Percentiles rank a stretch among this genome's conserved stretches.
phyloP scores from a whole-genome alignment of 805 yeast genomes.

The Ogataea allantospora region DNA sequence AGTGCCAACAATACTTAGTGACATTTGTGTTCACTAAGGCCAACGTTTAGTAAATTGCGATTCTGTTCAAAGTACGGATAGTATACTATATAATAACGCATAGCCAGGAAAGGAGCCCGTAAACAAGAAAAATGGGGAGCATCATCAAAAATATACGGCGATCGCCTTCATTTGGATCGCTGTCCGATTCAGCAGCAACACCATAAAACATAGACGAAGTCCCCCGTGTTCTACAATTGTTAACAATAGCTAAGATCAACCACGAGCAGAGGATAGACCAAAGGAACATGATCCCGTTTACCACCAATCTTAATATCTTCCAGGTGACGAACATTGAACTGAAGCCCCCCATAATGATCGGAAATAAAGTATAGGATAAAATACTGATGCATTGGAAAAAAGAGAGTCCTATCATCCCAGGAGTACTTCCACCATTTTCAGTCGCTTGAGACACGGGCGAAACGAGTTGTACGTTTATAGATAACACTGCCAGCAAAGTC shows the following conservation, averaged over 20 bases:
- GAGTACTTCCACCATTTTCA: slow-evolving; percentile 27
- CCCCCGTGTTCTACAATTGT: slow-evolving; percentile 32
- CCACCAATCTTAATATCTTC: slow-evolving; percentile 40
- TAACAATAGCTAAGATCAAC: slow-evolving; percentile 47
- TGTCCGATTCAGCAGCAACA: slow-evolving; percentile 13
- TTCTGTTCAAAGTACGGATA: too few species aligned
- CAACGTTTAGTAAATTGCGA: not conserved
- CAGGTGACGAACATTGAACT: slow-evolving; percentile 43
- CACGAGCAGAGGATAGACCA: slow-evolving; percentile 57
- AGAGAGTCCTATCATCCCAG: slow-evolving; percentile 41
- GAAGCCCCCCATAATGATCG: slow-evolving; percentile 49
- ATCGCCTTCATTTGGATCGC: slow-evolving; percentile 47
- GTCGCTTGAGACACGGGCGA: slow-evolving; percentile 43
- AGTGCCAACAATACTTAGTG: too few species aligned
- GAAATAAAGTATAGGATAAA: slow-evolving; percentile 55
- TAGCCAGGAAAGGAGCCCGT: slow-evolving; percentile 53
- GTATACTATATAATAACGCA: slow-evolving; percentile 43
- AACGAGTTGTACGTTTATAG: slow-evolving; percentile 52
- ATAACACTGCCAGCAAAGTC: slow-evolving; percentile 46
- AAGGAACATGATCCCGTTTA: slow-evolving; percentile 40
- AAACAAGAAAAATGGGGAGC: slow-evolving; percentile 53
- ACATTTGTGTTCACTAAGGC: too few species aligned
- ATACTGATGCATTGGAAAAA: slow-evolving; percentile 57
- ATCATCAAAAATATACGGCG: slow-evolving; percentile 52
- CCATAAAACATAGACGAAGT: slow-evolving; percentile 20